Conservation (phyloP, 768 basidiomycete genomes). For the Termitomyces bulborhizus region DNA sequence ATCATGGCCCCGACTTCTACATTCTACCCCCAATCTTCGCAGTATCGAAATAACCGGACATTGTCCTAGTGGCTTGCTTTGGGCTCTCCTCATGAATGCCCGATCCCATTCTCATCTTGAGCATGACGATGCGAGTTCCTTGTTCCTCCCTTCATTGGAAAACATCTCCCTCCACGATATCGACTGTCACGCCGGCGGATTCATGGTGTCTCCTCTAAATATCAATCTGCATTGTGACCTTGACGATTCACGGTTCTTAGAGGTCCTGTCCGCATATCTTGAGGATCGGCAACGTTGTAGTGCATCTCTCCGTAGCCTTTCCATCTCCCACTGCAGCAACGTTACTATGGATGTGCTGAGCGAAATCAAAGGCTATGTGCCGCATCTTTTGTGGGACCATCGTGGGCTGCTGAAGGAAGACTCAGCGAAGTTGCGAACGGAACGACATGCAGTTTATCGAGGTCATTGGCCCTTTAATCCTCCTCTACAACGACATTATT, state of each 20-base stretch:
- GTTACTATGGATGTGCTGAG: conserved; percentile 20
- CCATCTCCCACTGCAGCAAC: conserved; percentile 26
- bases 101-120: conserved; percentile 21
- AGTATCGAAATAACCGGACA: conserved; percentile 29
- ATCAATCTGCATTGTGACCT: conserved; percentile 29
- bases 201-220: conserved; percentile 28
- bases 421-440: conserved; percentile 13
- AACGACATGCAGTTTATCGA: conserved; percentile 23
- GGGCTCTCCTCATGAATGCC: conserved; percentile 34
- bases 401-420: conserved; percentile 20
- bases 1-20: conserved; percentile 29
- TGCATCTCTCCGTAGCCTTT: conserved; percentile 26
- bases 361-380: conserved; percentile 21
- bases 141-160: conserved; percentile 27
- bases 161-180: conserved; percentile 33
- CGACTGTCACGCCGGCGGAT: conserved; percentile 33
- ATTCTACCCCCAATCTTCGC: conserved; percentile 23
- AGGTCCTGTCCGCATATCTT: conserved; percentile 28
- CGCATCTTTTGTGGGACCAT: conserved; percentile 29
- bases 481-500: conserved; percentile 23
- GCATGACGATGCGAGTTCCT: conserved; percentile 16
- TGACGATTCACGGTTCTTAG: conserved; percentile 36
- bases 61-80: conserved; percentile 32
- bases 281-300: conserved; percentile 22
- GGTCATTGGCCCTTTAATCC: conserved; percentile 13